phyloP scores from a whole-genome alignment of 2,329 filamentous ascomycete species.

The Cadophora gregata region DNA sequence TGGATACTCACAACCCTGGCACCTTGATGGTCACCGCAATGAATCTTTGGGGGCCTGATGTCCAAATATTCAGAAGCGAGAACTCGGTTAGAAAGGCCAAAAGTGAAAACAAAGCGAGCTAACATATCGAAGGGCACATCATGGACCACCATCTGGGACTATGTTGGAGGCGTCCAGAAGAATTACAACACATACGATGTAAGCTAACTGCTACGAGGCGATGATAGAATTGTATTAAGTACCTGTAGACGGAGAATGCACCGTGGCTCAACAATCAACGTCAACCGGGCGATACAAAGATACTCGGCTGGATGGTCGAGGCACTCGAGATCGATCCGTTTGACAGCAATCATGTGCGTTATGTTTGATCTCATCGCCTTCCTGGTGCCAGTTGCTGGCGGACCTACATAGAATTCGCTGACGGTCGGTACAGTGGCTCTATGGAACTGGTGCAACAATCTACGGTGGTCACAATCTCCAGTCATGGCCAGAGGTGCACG shows the following conservation, averaged over 20 bases:
- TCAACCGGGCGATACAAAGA: conserved; percentile 28
- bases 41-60: conserved; percentile 66
- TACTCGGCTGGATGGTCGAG: conserved; percentile 65
- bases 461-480: conserved; percentile 51
- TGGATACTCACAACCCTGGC: conserved; percentile 60
- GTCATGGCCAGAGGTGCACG: conserved; percentile 24
- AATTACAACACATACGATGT: conserved; percentile 25
- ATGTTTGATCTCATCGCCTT: background rate
- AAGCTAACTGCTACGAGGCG: background rate
- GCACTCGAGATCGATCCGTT: conserved; percentile 62
- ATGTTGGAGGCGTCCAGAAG: conserved; percentile 18
- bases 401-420: background rate
- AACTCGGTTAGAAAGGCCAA: conserved; percentile 13
- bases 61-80: conserved; percentile 53
- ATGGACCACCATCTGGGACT: conserved; percentile 48
- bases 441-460: conserved; percentile 61
- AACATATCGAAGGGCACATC: conserved; percentile 38
- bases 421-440: conserved; percentile 51
- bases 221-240: conserved; percentile 3
- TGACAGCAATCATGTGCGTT: conserved; percentile 56
- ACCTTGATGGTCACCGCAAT: conserved; percentile 61
- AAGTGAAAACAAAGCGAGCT: background rate
- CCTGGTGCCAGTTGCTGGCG: background rate
- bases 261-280: conserved; percentile 31
- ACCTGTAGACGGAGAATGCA: conserved; percentile 26